Evolutionary conservation across 2,329 filamentous ascomycete species (phyloP), one percentile per base, ranked within the genome.

Genomic region (Aureobasidium lini): DNA sequence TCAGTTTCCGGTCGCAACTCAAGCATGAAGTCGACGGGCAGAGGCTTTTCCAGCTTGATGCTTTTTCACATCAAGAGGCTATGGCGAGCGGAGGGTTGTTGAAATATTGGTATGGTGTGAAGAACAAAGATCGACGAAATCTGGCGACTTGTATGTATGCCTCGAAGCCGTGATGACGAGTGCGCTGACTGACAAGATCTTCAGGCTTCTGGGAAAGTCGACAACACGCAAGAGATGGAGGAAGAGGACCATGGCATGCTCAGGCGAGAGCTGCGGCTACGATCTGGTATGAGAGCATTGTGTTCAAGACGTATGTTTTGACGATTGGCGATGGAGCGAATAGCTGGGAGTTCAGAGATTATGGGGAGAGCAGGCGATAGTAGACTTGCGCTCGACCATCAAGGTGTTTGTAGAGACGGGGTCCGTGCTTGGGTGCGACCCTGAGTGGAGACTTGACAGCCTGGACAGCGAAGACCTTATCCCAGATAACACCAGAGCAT

Each of bases 71-170:
- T 71, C 79, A 82, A 28, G 91, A 96, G 71, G 92, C 92, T 11
- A 86, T 86, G 16, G 81, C 81, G 40, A 89, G 85, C 67, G 91
- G 91, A 6, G 90, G 90, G 0, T 82, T 96, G 69, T 75, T 96
- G 69, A 95, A 95, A 72, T 96, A 96, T 73, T 96, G 92, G 90
- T 96, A 95, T 72, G 90, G 90, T 2, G 79, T 76, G 36, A 86
- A 87, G 18, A 84, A 95, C 74, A 76, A 72, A 44, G 78, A 87
- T 54, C 80, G 87, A 62, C 79, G 84, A 68, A 96, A 96, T 74
- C 73, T 96, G 67, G 92, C 92, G 44, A 96, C 91, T 50, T 79
- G 77, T 77, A 52, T 63, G 71, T 66, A 2, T 18, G 32, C 40
- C 37, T 11, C 9, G 9, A 23, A 36, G 8, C 8, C 1, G 4